Base-by-base conservation (phyloP, 2,329 filamentous ascomycete species). In the Sporothrix schenckii region DNA sequence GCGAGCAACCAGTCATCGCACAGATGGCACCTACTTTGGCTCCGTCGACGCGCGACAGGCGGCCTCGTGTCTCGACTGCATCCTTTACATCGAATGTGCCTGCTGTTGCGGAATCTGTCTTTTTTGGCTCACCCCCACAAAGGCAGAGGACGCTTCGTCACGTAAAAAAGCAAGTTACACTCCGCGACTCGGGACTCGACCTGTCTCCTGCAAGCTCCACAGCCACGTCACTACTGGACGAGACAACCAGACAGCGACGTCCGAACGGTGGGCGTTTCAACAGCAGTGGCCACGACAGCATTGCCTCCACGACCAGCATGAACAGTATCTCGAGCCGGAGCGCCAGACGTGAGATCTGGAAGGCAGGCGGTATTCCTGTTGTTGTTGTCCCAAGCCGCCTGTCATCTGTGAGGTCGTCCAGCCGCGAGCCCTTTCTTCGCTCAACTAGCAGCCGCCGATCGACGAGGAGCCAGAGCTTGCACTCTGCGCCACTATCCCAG, bases 381-480 rank as follows among this genome's bases (percentile, higher is more conserved):
- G 83, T 89, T 7, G 82, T 90, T 24, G 84, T 90, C 66, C 88
- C 88, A 7, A 84, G 86, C 69, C 85, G 88, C 19, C 80, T 78
- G 19, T 86, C 87, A 7, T 88, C 87, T 3, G 78, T 82, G 13
- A 84, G 83, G 71, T 82, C 84, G 9, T 81, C 76, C 68, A 82
- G 80, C 49, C 80, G 76, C 58, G 81, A 86, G 44, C 86, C 84
- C 4, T 89, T 87, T 2, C 78, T 89, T 19, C 83, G 87, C 69
- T 89, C 88, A 24, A 86, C 83, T n/a, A 88, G 86, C 72, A 90
- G 87, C 75, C 83, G 83, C 66, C 83, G 81, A 61, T 86, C 86
- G 2, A 86, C 82, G 74, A 79, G 83, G 71, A 87, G 85, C 68
- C 82, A 81, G 54, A 89, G 87, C 69, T 73, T 86, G 6, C 80